Evolutionary conservation across 352 stramenopile genomes (phyloP).

Genomic region (Phytophthora gonapodyides): DNA sequence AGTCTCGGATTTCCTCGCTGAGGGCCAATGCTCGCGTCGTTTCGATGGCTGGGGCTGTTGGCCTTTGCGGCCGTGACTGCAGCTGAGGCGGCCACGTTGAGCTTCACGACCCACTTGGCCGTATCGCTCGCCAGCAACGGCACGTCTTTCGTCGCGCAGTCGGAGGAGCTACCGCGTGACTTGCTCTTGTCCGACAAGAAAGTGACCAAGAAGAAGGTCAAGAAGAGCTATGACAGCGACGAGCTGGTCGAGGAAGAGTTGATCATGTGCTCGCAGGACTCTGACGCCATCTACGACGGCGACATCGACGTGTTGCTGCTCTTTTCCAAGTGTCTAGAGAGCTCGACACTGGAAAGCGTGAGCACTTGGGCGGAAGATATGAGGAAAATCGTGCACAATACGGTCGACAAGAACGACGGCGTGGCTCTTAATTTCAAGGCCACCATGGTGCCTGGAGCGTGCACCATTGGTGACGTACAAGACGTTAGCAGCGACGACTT

Average conservation of each 20-base stretch:
- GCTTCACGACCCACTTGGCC: slow-evolving; percentile 17
- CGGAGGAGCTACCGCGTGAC: slow-evolving; percentile 13
- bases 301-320: slow-evolving; percentile 49
- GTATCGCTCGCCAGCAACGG: slow-evolving; percentile 23
- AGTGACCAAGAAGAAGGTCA: slow-evolving; percentile 26
- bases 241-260: slow-evolving; percentile 22
- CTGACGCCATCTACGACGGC: slow-evolving; percentile 18
- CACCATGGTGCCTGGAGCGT: slow-evolving; percentile 42
- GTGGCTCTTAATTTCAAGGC: slow-evolving; percentile 35
- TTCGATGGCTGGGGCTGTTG: slow-evolving; percentile 5
- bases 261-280: slow-evolving; percentile 24
- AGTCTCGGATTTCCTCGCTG: slow-evolving; percentile 11
- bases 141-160: slow-evolving; percentile 20
- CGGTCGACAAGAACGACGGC: slow-evolving; percentile 3
- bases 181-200: slow-evolving; percentile 21
- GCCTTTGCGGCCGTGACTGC: background rate
- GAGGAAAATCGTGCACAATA: slow-evolving; percentile 23
- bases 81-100: background rate
- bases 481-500: slow-evolving; percentile 28
- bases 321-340: slow-evolving; percentile 63
- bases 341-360: slow-evolving; percentile 36
- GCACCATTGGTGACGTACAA: slow-evolving; percentile 22
- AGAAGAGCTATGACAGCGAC: slow-evolving; percentile 16
- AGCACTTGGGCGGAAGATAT: slow-evolving; percentile 46
- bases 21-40: background rate